Base-by-base conservation (phyloP, 1,284 basidiomycete genomes). In the Testicularia cyperi region DNA sequence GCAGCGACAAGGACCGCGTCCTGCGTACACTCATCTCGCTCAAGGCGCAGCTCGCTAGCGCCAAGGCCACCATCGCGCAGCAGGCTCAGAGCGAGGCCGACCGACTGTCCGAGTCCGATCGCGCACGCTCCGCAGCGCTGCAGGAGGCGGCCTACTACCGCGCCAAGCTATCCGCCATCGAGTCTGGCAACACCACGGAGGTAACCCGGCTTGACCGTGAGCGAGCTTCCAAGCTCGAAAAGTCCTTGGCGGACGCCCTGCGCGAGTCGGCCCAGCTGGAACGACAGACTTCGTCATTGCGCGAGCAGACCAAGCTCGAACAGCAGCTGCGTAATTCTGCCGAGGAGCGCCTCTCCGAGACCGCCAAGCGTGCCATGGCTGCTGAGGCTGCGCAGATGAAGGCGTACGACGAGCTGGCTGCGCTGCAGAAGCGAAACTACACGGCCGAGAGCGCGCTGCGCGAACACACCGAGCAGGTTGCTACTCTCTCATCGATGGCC, bases 101-200 rank as follows among this genome's bases (percentile, higher is more conserved):
- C 31, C 86, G 86, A 36, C 78, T 94, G 6, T 81, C 83, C 13
- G 89, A 92, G 56, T 86, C 88, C 2, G 90, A 96, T 61, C 84
- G 87, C 27, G 79, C 86, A 44, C 87, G 88, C 58, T 78, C 82
- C 5, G 86, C 84, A 37, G 94, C 95, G 1, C 78, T 90, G 6
- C 90, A 98, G 77, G 95, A 99, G 77, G 89, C 94, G 2, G 90
- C 92, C 1, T 98, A 89, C 79, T 96, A 92, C 77, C 90, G 94
- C 35, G 90, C 92, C 36, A 97, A 97, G 79, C 80, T 95, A 10
- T 82, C 85, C 4, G 91, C 94, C 0, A 79, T 90, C 48, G 95
- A 99, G 75, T 80, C 83, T 1, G 82, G 83, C 39, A 84, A 84
- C 15, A 81, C 84, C 6, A 78, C 79, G 6, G 90, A 95, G 30